Base-by-base conservation (phyloP, 2,329 filamentous ascomycete species). In the Ceratocystis cubensis region DNA sequence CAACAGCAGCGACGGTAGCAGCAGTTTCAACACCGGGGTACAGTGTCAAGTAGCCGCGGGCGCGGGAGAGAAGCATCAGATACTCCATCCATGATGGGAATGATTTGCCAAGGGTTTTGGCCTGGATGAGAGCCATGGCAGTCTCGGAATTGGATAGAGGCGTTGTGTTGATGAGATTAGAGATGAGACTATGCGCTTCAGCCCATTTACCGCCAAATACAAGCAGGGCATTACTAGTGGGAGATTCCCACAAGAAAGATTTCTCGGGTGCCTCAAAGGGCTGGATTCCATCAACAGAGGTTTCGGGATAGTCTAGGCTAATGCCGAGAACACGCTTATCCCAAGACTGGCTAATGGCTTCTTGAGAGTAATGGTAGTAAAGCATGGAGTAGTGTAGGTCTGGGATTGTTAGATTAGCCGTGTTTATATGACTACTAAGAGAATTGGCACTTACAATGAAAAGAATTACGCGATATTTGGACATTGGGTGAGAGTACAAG, bases 191-290 rank as follows among this genome's bases (percentile, higher is more conserved):
- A 73, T 96, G 91, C 8, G 96, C 81, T 71, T 96, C 89, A 13
- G 83, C 78, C 94, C 94, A 99, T 72, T 88, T 91, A 61, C 91
- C 84, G 56, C 92, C 91, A 66, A 94, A 85, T 73, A 93, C 87
- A 8, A 99, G 79, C 10, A 86, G 84, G 0, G 93, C 92, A 69
- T 94, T 88, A 72, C 87, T 89, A 70, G 86, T 88, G 4, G 93
- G 92, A 1, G 86, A 84, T 75, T 96, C 88, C 87, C 91, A 96
- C 7, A 96, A 78, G 72, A 96, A 95, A 0, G 88, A 80, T 8
- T 71, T 69, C 22, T 70, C 69, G 70, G 1, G 86, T 81, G 25
- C 76, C 0, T 70, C 72, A 66, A 94, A 84, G 1, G 78, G 72
- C 0, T 78, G 76, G 5, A 80, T 81, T 56, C 85, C 86, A 70